A percentile compares a stretch with the other conserved stretches of the same genome.
phyloP scores from a whole-genome alignment of 768 basidiomycete genomes.

The Hydnomerulius pinastri region DNA sequence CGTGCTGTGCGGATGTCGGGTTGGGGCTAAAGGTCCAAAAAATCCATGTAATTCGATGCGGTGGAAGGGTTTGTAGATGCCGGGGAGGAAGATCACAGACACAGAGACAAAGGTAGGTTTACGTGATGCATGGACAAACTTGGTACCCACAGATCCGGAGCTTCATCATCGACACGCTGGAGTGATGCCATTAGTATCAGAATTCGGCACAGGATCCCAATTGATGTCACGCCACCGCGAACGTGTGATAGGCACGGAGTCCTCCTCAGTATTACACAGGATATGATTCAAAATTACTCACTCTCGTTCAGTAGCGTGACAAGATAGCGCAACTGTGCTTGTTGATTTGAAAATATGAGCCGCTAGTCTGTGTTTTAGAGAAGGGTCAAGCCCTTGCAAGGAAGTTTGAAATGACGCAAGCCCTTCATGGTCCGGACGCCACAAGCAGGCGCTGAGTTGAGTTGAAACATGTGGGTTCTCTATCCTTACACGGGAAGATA shows the following conservation, averaged over 20 bases:
- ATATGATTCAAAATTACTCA: slow-evolving; percentile 13
- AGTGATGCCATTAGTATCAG: background rate
- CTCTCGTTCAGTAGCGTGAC: slow-evolving; percentile 16
- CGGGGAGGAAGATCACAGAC: background rate
- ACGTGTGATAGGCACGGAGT: slow-evolving; percentile 11
- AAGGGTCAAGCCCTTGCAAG: background rate
- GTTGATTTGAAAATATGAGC: background rate
- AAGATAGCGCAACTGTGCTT: background rate
- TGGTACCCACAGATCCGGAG: slow-evolving; percentile 5
- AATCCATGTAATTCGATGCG: background rate
- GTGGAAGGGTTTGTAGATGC: background rate
- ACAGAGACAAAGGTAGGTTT: background rate
- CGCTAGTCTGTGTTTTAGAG: background rate
- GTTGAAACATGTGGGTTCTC: background rate
- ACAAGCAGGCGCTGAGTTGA: slow-evolving; percentile 2
- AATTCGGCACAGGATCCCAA: background rate
- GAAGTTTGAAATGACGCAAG: background rate
- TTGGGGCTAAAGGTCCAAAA: slow-evolving; percentile 1
- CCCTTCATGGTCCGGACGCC: background rate
- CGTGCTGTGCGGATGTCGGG: slow-evolving; percentile 8
- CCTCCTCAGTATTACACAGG: slow-evolving; percentile 17
- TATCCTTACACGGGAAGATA: background rate
- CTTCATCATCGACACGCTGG: background rate
- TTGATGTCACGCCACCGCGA: slow-evolving; percentile 24
- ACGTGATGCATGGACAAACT: slow-evolving; percentile 12